Evolutionary conservation across 2,329 filamentous ascomycete species (phyloP).

Genomic region (Pyrenochaeta sp.): DNA sequence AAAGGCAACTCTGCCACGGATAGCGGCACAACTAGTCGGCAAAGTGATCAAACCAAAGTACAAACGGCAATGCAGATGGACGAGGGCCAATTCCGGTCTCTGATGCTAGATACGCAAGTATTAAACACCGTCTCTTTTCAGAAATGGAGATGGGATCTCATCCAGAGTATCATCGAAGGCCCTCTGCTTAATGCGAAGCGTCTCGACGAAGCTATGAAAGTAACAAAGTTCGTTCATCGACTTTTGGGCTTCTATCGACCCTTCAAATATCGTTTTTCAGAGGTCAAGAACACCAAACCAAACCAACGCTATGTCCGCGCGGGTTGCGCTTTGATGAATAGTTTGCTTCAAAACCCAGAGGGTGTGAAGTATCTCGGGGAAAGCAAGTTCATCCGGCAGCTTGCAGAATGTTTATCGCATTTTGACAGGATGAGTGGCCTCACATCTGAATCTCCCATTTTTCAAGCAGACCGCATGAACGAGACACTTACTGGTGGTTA

Average conservation of each 20-base stretch:
- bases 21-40: conserved; percentile 40
- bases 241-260: conserved; percentile 94
- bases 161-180: conserved; percentile 89
- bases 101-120: conserved; percentile 81
- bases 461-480: conserved; percentile 81
- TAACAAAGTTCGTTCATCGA: conserved; percentile 94
- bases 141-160: conserved; percentile 98
- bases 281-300: conserved; percentile 86
- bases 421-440: conserved; percentile 80
- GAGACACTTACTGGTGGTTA: conserved; percentile 93
- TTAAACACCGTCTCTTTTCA: conserved; percentile 86
- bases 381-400: conserved; percentile 90
- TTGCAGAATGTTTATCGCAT: conserved; percentile 94
- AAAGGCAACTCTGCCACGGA: conserved; percentile 34
- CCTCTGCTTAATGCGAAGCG: conserved; percentile 90
- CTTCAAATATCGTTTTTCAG: conserved; percentile 95
- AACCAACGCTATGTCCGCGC: conserved; percentile 93
- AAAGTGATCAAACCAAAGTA: conserved; percentile 55
- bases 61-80: conserved; percentile 69
- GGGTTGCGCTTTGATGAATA: conserved; percentile 87
- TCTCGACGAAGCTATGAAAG: conserved; percentile 91
- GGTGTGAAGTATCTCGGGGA: conserved; percentile 86
- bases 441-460: conserved; percentile 86
- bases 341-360: conserved; percentile 83
- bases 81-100: conserved; percentile 67